Evolutionary conservation across 495 filamentous ascomycete species (phyloP).

Genomic region (Chaetomium cochliodes): DNA sequence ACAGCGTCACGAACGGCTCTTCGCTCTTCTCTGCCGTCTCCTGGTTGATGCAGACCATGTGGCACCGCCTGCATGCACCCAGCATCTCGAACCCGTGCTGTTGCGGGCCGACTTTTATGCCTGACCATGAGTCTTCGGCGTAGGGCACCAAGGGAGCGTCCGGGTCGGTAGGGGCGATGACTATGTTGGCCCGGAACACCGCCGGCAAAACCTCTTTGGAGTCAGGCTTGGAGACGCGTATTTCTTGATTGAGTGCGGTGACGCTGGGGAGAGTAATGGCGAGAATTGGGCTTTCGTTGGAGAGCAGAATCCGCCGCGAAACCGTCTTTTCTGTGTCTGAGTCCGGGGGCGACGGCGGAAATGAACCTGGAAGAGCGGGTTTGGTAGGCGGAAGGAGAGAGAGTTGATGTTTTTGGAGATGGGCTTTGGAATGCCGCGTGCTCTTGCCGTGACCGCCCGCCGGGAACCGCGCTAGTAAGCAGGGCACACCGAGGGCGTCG

Average conservation of each 20-base stretch:
- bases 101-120: constrained; percentile 50
- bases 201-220: constrained; percentile 58
- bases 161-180: constrained; percentile 46
- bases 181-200: constrained; percentile 79
- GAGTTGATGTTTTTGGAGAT: constrained; percentile 56
- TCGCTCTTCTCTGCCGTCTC: constrained; percentile 70
- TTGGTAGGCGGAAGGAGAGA: neutral
- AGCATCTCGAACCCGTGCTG: constrained; percentile 63
- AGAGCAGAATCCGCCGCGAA: constrained; percentile 65
- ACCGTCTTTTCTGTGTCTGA: constrained; percentile 42
- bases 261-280: constrained; percentile 78
- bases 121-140: constrained; percentile 58
- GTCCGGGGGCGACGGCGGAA: constrained; percentile 53
- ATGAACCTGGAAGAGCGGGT: constrained; percentile 52
- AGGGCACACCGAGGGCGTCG: constrained; percentile 67
- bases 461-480: constrained; percentile 77
- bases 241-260: constrained; percentile 68
- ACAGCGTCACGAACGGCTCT: constrained; percentile 85
- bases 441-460: constrained; percentile 54
- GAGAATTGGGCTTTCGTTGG: constrained; percentile 91
- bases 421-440: constrained; percentile 63
- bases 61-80: constrained; percentile 81
- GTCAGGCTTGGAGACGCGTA: constrained; percentile 32
- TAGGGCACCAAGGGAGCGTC: constrained; percentile 34
- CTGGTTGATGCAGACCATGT: constrained; percentile 95